Percentiles rank a stretch among this genome's conserved stretches.
Conservation (phyloP, 2,329 filamentous ascomycete species). For the Ceratocystis ficicola region DNA sequence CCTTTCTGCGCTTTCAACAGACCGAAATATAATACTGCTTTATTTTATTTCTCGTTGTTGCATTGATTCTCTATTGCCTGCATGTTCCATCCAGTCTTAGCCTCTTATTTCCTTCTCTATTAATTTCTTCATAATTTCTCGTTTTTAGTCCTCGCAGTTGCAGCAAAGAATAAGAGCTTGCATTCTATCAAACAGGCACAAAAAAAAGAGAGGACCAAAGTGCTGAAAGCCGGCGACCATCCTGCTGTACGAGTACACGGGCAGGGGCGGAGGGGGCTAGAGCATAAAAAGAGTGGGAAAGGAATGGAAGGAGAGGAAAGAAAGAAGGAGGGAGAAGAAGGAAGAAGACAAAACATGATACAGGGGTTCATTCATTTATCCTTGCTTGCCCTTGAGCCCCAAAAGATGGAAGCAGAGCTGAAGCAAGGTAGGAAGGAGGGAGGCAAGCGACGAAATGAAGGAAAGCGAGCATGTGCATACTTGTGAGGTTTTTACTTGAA, state of each 20-base stretch:
- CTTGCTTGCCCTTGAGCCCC: not conserved
- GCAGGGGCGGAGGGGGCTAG: not conserved
- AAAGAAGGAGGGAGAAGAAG: not conserved
- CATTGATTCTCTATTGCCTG: not conserved
- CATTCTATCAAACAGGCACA: not conserved
- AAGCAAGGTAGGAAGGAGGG: not conserved
- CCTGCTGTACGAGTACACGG: not conserved
- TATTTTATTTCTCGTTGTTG: not conserved
- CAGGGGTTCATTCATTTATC: not conserved
- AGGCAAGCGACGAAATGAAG: not conserved
- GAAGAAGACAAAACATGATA: not conserved
- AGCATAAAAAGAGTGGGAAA: not conserved
- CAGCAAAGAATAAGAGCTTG: not conserved
- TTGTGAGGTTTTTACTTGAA: not conserved
- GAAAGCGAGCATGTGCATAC: not conserved
- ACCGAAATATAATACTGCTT: not conserved
- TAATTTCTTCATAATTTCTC: not conserved
- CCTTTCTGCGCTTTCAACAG: not conserved
- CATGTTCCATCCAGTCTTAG: not conserved
- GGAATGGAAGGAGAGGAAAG: not conserved
- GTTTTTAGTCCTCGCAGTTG: not conserved
- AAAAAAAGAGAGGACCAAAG: too few species aligned
- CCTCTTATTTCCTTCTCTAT: not conserved
- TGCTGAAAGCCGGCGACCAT: not conserved
- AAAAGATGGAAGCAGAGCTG: not conserved